These are phyloP conservation scores for Flaveria linearis DNA, from an alignment of 129 eudicot species.

Conservation along the genomic window DNA sequence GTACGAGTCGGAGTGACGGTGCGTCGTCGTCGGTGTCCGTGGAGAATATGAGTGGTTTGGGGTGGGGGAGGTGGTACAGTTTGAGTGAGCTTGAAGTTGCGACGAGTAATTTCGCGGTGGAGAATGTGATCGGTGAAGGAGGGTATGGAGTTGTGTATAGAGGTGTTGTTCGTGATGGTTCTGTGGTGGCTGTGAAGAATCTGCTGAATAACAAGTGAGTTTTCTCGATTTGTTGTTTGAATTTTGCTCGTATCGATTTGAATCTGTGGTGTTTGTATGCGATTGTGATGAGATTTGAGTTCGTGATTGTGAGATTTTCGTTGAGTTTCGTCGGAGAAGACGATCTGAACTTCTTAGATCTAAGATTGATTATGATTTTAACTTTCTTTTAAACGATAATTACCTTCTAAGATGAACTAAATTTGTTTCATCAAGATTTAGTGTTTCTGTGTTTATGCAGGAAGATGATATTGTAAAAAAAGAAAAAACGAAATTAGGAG, in stretches of 20 bases:
- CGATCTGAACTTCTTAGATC: slow-evolving; percentile 32
- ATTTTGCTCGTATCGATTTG: neutral
- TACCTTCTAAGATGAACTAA: no score
- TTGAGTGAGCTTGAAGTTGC: slow-evolving; percentile 67
- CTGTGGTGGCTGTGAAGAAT: slow-evolving; percentile 80
- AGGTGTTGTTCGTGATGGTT: slow-evolving; percentile 71
- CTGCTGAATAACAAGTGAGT: slow-evolving; percentile 81
- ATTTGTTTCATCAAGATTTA: neutral
- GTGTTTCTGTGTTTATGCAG: neutral
- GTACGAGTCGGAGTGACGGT: slow-evolving; percentile 52
- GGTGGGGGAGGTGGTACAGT: slow-evolving; percentile 85
- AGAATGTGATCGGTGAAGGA: slow-evolving; percentile 88
- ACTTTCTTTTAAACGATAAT: no score
- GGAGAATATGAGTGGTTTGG: slow-evolving; percentile 51
- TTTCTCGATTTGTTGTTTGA: neutral
- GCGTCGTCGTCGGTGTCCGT: slow-evolving; percentile 49
- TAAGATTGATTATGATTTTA: slow-evolving; percentile 6
- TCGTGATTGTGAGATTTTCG: neutral
- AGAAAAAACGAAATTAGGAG: neutral
- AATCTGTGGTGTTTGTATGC: neutral
- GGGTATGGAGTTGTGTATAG: slow-evolving; percentile 82
- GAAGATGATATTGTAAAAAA: neutral
- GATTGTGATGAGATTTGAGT: neutral
- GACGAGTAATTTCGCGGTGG: slow-evolving; percentile 51
- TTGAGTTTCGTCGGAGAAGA: slow-evolving; percentile 14